Conservation (phyloP, 2,329 filamentous ascomycete genomes). For the Aspergillus sp. region DNA sequence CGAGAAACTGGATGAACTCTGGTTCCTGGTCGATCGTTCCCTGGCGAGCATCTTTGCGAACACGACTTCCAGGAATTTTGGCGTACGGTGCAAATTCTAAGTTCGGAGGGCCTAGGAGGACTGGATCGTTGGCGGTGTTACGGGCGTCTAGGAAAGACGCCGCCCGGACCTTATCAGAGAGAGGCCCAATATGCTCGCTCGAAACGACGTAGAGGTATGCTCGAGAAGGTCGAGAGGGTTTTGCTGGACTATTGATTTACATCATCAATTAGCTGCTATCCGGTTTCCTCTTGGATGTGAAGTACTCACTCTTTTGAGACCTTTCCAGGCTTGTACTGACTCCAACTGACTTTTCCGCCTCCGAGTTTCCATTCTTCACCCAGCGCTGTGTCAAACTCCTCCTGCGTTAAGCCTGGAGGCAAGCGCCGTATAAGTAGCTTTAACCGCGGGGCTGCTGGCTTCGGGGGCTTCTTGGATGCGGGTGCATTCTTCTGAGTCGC, state of each 20-base stretch:
- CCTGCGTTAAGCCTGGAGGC: slow-evolving; percentile 78
- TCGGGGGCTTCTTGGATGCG: slow-evolving; percentile 47
- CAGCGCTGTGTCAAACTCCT: slow-evolving; percentile 70
- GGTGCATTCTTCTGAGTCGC: slow-evolving; percentile 48
- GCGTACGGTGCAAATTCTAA: slow-evolving; percentile 83
- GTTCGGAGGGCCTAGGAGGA: slow-evolving; percentile 73
- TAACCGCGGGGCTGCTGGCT: slow-evolving; percentile 60
- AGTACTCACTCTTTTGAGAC: slow-evolving; percentile 73
- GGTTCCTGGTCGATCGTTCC: slow-evolving; percentile 96
- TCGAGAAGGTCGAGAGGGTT: slow-evolving; percentile 76
- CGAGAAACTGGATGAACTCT: slow-evolving; percentile 91
- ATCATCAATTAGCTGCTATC: not conserved
- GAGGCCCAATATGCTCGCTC: slow-evolving; percentile 63
- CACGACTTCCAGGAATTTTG: slow-evolving; percentile 73
- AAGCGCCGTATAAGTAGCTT: slow-evolving; percentile 84
- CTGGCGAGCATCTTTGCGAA: slow-evolving; percentile 77
- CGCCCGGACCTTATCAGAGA: slow-evolving; percentile 70
- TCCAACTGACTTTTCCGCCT: slow-evolving; percentile 83
- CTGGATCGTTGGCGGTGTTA: slow-evolving; percentile 69
- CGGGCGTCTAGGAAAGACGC: slow-evolving; percentile 78
- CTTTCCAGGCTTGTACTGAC: slow-evolving; percentile 71
- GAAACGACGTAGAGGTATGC: slow-evolving; percentile 81
- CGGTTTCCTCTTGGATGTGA: not conserved
- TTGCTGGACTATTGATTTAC: slow-evolving; percentile 63
- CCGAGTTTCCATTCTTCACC: slow-evolving; percentile 80